Base-by-base conservation (phyloP, 2,329 filamentous ascomycete genomes). In the Phoma sp. region DNA sequence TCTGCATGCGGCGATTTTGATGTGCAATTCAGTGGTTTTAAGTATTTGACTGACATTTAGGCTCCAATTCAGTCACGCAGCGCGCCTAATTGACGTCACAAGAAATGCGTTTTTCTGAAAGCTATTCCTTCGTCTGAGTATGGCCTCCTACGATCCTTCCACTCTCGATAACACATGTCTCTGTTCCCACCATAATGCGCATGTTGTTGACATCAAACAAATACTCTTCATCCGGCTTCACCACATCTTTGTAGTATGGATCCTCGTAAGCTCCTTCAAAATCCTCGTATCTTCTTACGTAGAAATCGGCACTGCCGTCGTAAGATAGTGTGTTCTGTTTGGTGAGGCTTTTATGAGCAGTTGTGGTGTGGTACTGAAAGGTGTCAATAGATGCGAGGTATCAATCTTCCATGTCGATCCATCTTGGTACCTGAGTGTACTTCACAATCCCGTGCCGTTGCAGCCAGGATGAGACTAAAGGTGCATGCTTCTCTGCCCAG, bases 241-340 rank as follows among this genome's bases (percentile, higher is more conserved):
- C 61, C 2, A 59, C 53, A 0, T 61, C 47, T 27, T 48, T 11
- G 45, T 69, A 69, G 27, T 63, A 62, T 27, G 55, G 52, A 49
- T 68, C 66, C 14, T 58, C 41, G 14, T 67, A 69, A 1, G 64
- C 65, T 33, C 49, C 57, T 36, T 68, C 55, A 22, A 64, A 69
- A 35, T 68, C 63, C 25, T 67, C 59, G 11, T 60, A 69, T 2
- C 55, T 63, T 35, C 43, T 59, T 14, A 67, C 59, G 46, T 61
- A 68, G 40, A 70, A 70, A 24, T 68, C 66, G 10, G 59, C 65
- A 47, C 62, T 64, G 23, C 62, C 64, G 36, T 64, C 64, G 38
- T 61, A 68, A 0, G 60, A 48, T 10, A 62, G 44, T 2, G 58
- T 55, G 45, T 56, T 55, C 38, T 65, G 55, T 11, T 46, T 48